Percentiles rank a stretch among this genome's conserved stretches.
Evolutionary conservation across 345 rosid species (phyloP).

Genomic region (Sisymbrium irio): DNA sequence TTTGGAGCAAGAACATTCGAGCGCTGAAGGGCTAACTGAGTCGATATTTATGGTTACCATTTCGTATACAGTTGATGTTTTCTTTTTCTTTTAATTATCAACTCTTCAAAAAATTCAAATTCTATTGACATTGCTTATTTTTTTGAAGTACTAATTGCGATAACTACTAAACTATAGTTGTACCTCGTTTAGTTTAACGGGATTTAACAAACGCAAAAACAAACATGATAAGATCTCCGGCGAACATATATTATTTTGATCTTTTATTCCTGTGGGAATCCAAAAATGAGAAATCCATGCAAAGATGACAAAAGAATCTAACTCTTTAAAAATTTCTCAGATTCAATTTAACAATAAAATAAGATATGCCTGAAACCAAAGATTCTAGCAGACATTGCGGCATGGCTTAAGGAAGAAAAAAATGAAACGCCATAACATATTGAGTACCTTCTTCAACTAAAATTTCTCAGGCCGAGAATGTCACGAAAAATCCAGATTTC

Average conservation of each 20-base stretch:
- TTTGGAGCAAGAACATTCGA: too few relatives aligned
- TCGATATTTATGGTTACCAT: too few relatives aligned
- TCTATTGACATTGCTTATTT: too few relatives aligned
- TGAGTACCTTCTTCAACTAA: conserved; percentile 9
- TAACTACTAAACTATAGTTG: background rate
- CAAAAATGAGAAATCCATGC: conserved; percentile 10
- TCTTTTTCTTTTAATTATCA: too few relatives aligned
- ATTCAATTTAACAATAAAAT: background rate
- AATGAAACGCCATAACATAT: background rate
- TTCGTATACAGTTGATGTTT: background rate
- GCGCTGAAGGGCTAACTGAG: too few relatives aligned
- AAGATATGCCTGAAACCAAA: conserved; percentile 1
- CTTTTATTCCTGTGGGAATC: conserved; percentile 2
- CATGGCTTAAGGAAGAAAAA: background rate
- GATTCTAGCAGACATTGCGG: background rate
- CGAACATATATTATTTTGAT: background rate
- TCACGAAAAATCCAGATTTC: conserved; percentile 53
- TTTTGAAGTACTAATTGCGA: background rate
- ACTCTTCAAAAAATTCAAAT: too few relatives aligned
- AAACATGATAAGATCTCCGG: background rate
- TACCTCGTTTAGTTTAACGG: background rate
- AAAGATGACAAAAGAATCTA: background rate
- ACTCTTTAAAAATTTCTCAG: background rate
- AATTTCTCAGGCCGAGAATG: conserved; percentile 46
- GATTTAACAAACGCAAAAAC: background rate